These are phyloP conservation scores for Candida boleticola DNA, from an alignment of 805 yeast species.

Conservation along the genomic window DNA sequence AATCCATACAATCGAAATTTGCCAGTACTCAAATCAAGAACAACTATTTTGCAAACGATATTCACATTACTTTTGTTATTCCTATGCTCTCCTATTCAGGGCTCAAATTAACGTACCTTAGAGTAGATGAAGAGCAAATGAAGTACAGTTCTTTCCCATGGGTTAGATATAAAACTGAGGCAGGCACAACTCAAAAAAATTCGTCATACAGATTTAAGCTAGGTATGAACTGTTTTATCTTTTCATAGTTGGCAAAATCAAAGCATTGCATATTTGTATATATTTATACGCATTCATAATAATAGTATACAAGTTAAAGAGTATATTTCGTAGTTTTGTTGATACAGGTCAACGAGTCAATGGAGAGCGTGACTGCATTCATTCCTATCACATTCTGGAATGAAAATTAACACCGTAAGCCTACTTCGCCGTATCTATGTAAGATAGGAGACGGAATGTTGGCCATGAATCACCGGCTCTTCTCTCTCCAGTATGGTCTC, in stretches of 20 bases:
- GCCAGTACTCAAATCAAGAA: not conserved
- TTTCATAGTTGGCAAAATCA: no score
- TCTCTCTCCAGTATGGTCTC: no score
- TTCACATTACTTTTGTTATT: conserved; percentile 29
- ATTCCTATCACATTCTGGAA: no score
- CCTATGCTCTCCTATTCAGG: conserved; percentile 63
- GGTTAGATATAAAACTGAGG: conserved; percentile 56
- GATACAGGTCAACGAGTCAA: no score
- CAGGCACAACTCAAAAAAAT: conserved; percentile 5
- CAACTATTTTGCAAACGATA: conserved; percentile 19
- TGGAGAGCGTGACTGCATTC: no score
- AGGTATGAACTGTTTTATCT: conserved; percentile 17
- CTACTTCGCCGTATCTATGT: no score
- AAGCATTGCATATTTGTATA: not conserved
- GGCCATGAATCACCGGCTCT: no score
- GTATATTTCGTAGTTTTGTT: no score
- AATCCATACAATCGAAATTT: not conserved
- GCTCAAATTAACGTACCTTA: conserved; percentile 60
- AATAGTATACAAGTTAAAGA: no score
- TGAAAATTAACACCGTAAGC: no score
- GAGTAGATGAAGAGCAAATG: conserved; percentile 61
- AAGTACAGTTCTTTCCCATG: conserved; percentile 74
- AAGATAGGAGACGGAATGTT: no score
- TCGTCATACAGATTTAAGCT: conserved; percentile 22
- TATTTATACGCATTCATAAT: not conserved